phyloP scores from a whole-genome alignment of 108 stramenopile species.

The Skeletonema tropicum region DNA sequence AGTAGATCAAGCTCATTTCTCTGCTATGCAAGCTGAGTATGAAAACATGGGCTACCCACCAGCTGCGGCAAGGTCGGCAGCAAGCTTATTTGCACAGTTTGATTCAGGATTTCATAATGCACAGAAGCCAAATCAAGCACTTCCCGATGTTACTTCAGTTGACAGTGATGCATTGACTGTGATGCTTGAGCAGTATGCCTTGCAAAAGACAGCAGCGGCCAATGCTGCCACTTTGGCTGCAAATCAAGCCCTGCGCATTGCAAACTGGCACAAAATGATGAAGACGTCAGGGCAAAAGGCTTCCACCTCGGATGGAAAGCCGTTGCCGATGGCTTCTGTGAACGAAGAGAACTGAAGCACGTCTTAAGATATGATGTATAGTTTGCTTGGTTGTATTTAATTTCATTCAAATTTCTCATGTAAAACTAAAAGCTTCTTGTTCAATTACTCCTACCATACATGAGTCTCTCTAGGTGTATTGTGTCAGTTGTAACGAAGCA shows the following conservation, averaged over 20 bases:
- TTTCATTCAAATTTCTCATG: background rate
- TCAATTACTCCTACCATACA: background rate
- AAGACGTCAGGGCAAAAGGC: constrained; percentile 14
- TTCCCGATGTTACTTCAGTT: background rate
- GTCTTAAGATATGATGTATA: too few relatives aligned
- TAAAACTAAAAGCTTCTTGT: background rate
- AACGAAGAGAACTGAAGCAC: background rate
- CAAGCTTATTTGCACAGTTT: constrained; percentile 11
- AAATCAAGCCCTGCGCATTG: constrained; percentile 26
- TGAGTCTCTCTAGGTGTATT: too few relatives aligned
- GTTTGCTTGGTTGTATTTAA: background rate
- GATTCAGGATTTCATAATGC: constrained; percentile 4
- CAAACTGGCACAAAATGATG: constrained; percentile 30
- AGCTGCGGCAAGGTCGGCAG: constrained; percentile 3
- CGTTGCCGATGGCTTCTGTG: background rate
- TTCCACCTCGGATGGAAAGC: background rate
- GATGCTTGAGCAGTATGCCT: constrained; percentile 32
- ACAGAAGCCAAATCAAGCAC: background rate
- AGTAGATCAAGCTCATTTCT: constrained; percentile 12
- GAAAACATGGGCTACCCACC: constrained; percentile 17
- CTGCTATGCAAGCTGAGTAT: constrained; percentile 14
- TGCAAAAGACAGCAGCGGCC: constrained; percentile 22
- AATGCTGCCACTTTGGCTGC: constrained; percentile 42
- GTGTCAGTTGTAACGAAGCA: too few relatives aligned
- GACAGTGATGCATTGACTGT: constrained; percentile 19